Conservation (phyloP, 2,329 filamentous ascomycete genomes). For the Neopestalotiopsis clavispora region DNA sequence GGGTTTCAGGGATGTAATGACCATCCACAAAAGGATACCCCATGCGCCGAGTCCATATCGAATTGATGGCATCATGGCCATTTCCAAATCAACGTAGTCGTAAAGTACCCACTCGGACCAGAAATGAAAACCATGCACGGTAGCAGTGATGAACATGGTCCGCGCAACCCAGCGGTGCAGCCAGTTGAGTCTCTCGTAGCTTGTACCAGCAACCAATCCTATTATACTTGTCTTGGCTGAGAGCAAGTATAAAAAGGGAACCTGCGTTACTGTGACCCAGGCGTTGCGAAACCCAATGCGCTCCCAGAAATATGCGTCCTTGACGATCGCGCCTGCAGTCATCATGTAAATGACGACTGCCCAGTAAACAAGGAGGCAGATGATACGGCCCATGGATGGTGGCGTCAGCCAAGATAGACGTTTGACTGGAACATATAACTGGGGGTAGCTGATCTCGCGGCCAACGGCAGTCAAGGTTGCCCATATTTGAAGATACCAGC, state of each 20-base stretch:
- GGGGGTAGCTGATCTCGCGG: constrained; percentile 62
- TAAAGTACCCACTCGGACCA: constrained; percentile 66
- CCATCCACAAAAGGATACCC: constrained; percentile 69
- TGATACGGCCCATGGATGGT: constrained; percentile 59
- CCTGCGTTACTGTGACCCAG: constrained; percentile 68
- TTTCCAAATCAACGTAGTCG: constrained; percentile 62
- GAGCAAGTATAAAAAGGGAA: constrained; percentile 68
- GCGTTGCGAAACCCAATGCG: constrained; percentile 71
- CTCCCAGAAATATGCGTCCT: constrained; percentile 65
- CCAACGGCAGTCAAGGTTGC: constrained; percentile 62
- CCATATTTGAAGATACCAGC: constrained; percentile 53
- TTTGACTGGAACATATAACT: constrained; percentile 51
- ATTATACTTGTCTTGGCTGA: constrained; percentile 64
- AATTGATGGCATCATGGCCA: constrained; percentile 67
- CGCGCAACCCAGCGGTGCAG: constrained; percentile 74
- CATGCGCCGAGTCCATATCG: constrained; percentile 72
- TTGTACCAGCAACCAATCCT: constrained; percentile 64
- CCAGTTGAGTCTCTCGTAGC: constrained; percentile 75
- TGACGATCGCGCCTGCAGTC: constrained; percentile 49
- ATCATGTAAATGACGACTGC: constrained; percentile 63
- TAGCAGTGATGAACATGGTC: constrained; percentile 70
- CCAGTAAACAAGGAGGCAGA: constrained; percentile 63
- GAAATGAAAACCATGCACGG: constrained; percentile 74
- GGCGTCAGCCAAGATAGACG: constrained; percentile 62
- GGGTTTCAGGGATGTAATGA: constrained; percentile 65